Percentiles rank a stretch among this genome's conserved stretches.
phyloP scores from a whole-genome alignment of 2,329 filamentous ascomycete genomes.

The Penicillium capsulatum region DNA sequence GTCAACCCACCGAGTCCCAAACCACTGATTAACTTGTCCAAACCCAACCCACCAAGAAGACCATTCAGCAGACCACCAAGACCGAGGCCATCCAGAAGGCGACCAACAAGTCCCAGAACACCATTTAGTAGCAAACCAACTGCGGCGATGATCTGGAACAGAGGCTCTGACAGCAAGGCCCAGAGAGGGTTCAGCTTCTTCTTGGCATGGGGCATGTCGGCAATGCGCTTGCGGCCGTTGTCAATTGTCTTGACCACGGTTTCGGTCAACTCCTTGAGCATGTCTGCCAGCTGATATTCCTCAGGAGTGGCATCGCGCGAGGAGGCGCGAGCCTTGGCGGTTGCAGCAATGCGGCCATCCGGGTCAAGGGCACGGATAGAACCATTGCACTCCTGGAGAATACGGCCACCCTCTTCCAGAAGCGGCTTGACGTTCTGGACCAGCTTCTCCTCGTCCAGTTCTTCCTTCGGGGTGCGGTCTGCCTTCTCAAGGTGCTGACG shows the following conservation, averaged over 20 bases:
- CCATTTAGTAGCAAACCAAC: slow-evolving; percentile 78
- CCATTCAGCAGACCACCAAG: slow-evolving; percentile 76
- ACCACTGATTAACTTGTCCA: slow-evolving; percentile 49
- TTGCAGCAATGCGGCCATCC: slow-evolving; percentile 76
- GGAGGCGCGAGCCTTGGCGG: slow-evolving; percentile 76
- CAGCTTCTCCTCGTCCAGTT: slow-evolving; percentile 83
- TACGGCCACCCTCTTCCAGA: slow-evolving; percentile 75
- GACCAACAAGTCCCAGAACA: slow-evolving; percentile 78
- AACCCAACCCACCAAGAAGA: slow-evolving; percentile 68
- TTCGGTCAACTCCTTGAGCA: slow-evolving; percentile 78
- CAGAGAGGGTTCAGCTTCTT: slow-evolving; percentile 91
- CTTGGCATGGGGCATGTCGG: slow-evolving; percentile 90
- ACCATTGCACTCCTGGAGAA: slow-evolving; percentile 82
- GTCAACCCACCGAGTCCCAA: slow-evolving; percentile 50
- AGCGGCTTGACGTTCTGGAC: slow-evolving; percentile 82
- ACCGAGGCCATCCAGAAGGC: slow-evolving; percentile 72
- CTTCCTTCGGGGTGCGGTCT: slow-evolving; percentile 75
- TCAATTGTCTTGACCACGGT: slow-evolving; percentile 80
- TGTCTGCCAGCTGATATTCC: slow-evolving; percentile 78
- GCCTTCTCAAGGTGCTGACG: slow-evolving; percentile 69
- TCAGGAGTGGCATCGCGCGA: slow-evolving; percentile 74
- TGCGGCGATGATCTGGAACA: slow-evolving; percentile 88
- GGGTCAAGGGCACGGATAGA: slow-evolving; percentile 83
- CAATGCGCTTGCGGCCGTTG: slow-evolving; percentile 79
- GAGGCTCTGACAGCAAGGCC: slow-evolving; percentile 67